A percentile compares a stretch with the other conserved stretches of the same genome.
phyloP scores from a whole-genome alignment of 768 basidiomycete genomes.

The Suillus discolor region DNA sequence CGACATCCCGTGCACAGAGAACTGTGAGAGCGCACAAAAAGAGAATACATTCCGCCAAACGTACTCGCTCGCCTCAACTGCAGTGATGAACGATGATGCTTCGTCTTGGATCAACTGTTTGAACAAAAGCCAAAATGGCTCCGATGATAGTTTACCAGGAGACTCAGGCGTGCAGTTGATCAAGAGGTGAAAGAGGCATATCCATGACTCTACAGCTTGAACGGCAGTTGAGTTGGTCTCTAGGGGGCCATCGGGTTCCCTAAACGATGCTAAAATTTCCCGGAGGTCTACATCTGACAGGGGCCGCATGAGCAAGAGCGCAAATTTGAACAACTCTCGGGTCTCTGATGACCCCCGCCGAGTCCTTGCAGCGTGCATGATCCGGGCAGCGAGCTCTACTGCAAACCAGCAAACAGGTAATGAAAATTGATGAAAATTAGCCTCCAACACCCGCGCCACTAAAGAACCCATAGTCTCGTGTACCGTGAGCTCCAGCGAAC shows the following conservation, averaged over 20 bases:
- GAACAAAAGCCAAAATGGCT: conserved; percentile 51
- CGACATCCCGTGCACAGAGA: conserved; percentile 58
- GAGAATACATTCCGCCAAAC: conserved; percentile 74
- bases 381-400: conserved; percentile 56
- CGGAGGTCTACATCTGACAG: conserved; percentile 60
- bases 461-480: conserved; percentile 41
- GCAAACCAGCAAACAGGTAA: conserved; percentile 63
- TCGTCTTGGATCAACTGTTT: conserved; percentile 33
- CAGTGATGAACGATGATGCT: conserved; percentile 28
- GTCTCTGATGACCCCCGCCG: conserved; percentile 30
- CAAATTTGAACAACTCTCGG: conserved; percentile 25
- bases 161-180: conserved; percentile 24
- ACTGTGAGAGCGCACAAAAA: conserved; percentile 77
- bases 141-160: conserved; percentile 14
- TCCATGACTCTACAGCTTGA: conserved; percentile 69
- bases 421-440: conserved; percentile 35
- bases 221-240: conserved; percentile 42
- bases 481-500: conserved; percentile 34
- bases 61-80: conserved; percentile 57
- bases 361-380: conserved; percentile 29
- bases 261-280: conserved; percentile 21
- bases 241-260: conserved; percentile 19
- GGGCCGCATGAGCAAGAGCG: conserved; percentile 45
- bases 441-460: conserved; percentile 40
- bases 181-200: conserved; percentile 67